A percentile compares a stretch with the other conserved stretches of the same genome.
Conservation (phyloP, 768 basidiomycete genomes). For the Basidioascus undulatus region DNA sequence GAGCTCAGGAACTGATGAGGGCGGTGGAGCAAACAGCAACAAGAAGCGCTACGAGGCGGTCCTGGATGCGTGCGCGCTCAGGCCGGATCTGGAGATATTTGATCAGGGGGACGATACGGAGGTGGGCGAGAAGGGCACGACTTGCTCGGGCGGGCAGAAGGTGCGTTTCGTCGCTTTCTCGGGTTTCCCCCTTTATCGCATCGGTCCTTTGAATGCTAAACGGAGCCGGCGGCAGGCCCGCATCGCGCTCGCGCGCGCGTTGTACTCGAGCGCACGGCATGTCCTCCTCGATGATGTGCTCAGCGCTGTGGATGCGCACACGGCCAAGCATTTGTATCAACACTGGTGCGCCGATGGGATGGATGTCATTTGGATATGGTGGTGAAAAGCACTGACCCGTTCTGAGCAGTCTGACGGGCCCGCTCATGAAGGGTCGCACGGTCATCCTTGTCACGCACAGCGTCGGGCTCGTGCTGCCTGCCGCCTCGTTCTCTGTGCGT, state of each 20-base stretch:
- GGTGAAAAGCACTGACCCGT: no score
- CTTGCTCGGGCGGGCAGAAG: no score
- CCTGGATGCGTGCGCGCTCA: slow-evolving; percentile 48
- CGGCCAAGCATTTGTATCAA: slow-evolving; percentile 43
- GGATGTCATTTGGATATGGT: no score
- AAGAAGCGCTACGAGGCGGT: slow-evolving; percentile 38
- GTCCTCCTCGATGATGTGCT: slow-evolving; percentile 12
- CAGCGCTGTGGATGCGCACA: slow-evolving; percentile 30
- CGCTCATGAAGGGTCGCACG: slow-evolving; percentile 52
- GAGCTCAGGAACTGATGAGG: no score
- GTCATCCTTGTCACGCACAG: slow-evolving; percentile 83
- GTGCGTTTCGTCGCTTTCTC: no score
- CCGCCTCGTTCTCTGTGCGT: slow-evolving; percentile 48
- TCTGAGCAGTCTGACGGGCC: slow-evolving; percentile 57
- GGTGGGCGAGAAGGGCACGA: no score
- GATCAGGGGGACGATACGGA: slow-evolving; percentile 59
- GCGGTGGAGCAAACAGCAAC: no score
- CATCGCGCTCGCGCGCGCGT: slow-evolving; percentile 51
- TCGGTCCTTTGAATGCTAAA: no score
- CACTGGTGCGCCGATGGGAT: no score
- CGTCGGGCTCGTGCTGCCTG: slow-evolving; percentile 61
- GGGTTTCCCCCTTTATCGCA: no score
- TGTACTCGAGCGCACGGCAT: slow-evolving; percentile 54
- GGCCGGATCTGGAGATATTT: slow-evolving; percentile 43
- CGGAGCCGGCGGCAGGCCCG: slow-evolving; percentile 12